Conservation (phyloP, 2,329 filamentous ascomycete species). For the Penicillium sp. region DNA sequence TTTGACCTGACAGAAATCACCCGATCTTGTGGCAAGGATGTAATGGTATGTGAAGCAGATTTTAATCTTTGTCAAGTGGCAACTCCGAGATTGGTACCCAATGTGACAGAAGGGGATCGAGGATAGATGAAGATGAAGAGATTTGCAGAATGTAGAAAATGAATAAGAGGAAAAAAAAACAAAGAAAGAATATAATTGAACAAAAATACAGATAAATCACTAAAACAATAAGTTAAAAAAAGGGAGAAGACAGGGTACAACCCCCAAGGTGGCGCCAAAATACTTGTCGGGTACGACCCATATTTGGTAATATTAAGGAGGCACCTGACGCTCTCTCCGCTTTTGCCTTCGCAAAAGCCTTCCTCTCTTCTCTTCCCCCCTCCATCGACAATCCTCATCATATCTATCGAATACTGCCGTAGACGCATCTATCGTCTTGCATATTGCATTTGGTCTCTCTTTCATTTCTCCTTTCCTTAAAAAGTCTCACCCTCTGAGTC, state of each 20-base stretch:
- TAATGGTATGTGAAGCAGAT: conserved; percentile 6
- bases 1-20: neutral
- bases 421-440: conserved; percentile 5
- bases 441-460: conserved; percentile 10
- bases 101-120: neutral
- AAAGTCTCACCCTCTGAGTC: neutral
- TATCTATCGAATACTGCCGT: conserved; percentile 2
- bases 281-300: conserved; percentile 17
- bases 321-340: conserved; percentile 32
- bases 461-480: conserved; percentile 3
- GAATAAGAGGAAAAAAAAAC: neutral
- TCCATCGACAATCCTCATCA: conserved; percentile 10
- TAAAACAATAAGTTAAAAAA: conserved; percentile 5
- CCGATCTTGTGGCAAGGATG: conserved; percentile 1
- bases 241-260: conserved; percentile 12
- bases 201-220: neutral
- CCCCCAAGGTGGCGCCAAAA: conserved; percentile 16
- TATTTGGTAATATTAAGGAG: conserved; percentile 28
- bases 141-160: neutral
- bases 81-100: conserved; percentile 3
- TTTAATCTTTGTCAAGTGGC: conserved; percentile 1
- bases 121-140: neutral
- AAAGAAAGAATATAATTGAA: conserved; percentile 12
- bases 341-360: conserved; percentile 22
- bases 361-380: conserved; percentile 15